Percentiles rank a stretch among this genome's conserved stretches.
phyloP scores from a whole-genome alignment of 495 filamentous ascomycete genomes.

The Talaromyces wortmannii region DNA sequence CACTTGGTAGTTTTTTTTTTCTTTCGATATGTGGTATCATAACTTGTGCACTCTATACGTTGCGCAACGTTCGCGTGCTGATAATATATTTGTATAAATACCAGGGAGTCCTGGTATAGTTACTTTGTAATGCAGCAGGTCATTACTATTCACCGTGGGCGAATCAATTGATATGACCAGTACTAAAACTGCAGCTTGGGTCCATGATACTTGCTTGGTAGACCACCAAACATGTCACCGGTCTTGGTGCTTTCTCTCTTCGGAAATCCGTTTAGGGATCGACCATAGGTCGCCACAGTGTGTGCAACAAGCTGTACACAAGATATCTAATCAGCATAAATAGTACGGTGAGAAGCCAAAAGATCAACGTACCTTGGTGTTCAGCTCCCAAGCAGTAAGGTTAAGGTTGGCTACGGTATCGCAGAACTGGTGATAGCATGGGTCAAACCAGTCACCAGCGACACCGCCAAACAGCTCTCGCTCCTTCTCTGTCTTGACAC shows the following conservation, averaged over 20 bases:
- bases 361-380: not conserved
- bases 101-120: too few species aligned
- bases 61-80: too few species aligned
- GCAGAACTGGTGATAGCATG: conserved; percentile 53
- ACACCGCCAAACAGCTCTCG: conserved; percentile 49
- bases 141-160: too few species aligned
- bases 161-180: too few species aligned
- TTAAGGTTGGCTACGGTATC: conserved; percentile 55
- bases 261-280: not conserved
- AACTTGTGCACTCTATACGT: too few species aligned
- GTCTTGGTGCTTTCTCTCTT: not conserved
- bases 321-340: not conserved
- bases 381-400: conserved; percentile 39
- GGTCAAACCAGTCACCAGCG: conserved; percentile 53
- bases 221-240: not conserved
- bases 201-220: not conserved
- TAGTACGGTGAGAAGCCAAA: not conserved
- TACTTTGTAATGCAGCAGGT: too few species aligned
- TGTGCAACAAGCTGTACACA: not conserved
- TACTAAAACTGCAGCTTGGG: not conserved
- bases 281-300: not conserved
- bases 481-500: conserved; percentile 53
- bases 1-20: too few species aligned
- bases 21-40: too few species aligned
- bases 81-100: too few species aligned